Evolutionary conservation across 805 yeast species (phyloP), one percentile per base, ranked within the genome.

Genomic region (Hanseniaspora vineae): DNA sequence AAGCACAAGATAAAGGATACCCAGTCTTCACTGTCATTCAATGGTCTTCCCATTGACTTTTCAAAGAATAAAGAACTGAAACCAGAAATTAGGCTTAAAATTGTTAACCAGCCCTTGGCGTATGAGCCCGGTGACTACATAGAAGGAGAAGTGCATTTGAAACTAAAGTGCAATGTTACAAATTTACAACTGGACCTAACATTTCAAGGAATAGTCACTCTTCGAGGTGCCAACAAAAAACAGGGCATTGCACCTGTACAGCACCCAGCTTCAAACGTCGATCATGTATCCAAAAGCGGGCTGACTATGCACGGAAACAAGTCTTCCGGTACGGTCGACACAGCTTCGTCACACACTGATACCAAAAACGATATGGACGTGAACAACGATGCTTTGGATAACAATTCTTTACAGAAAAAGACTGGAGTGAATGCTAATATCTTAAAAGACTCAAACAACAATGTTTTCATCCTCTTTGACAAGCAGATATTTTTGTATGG

Each of bases 71-170:
- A 37, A 15, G 40, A 37, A 17, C 19, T 10, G 12, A 10, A n/a
- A 18, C 40, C 19, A 10, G 19, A 15, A 10, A 37, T 37, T 3
- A 14, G n/a, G n/a, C 3, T 37, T 10, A 32, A n/a, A 32, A 17
- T 43, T 17, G n/a, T 32, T 3, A 31, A 31, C 47, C 89, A 95
- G 1, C 95, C 85, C 61, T 75, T 76, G 53, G 66, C 75, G 3
- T 86, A 82, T 77, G 66, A 70, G n/a, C 95, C 96, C 0, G 92
- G 90, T 14, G 95, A 86, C 46, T 73, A 72, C 52, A 73, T 85
- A 2, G 64, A 71, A 1, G 94, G 94, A 14, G 79, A 76, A 54
- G 73, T 78, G 12, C 71, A 78, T 1, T 63, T 83, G 13, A 71
- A 75, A 3, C 60, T 81, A 46, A 75, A 75, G 57, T 75, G 73